phyloP scores from a whole-genome alignment of 192 early-diverging fungal genomes.

The Gamsiella multidivaricata region DNA sequence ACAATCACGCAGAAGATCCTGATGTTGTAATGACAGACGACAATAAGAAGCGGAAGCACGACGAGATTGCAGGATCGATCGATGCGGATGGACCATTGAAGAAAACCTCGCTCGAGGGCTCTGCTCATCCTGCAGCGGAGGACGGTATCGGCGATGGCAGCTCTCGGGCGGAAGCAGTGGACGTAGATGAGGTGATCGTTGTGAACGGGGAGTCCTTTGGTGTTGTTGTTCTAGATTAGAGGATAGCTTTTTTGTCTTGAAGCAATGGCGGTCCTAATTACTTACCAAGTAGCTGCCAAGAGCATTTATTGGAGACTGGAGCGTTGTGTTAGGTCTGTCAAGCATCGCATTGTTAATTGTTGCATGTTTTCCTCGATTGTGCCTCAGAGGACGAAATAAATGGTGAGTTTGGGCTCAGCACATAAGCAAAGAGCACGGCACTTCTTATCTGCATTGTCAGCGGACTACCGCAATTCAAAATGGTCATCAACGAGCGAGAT shows the following conservation, averaged over 20 bases:
- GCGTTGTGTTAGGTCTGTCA: too few species aligned
- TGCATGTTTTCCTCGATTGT: too few species aligned
- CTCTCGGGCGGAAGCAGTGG: conserved; percentile 24
- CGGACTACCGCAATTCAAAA: too few species aligned
- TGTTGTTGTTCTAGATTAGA: conserved; percentile 32
- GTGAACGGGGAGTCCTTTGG: conserved; percentile 26
- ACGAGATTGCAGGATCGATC: not conserved
- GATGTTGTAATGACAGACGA: conserved; percentile 29
- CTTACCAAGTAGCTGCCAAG: too few species aligned
- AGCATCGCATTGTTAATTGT: too few species aligned
- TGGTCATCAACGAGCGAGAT: too few species aligned
- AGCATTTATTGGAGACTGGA: too few species aligned
- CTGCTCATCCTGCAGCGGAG: conserved; percentile 14
- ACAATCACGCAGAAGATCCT: conserved; percentile 17
- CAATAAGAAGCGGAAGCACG: conserved; percentile 30
- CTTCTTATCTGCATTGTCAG: too few species aligned
- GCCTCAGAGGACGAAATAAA: too few species aligned
- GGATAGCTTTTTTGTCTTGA: not conserved
- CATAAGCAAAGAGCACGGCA: too few species aligned
- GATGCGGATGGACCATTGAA: conserved; percentile 17
- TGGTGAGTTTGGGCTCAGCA: too few species aligned
- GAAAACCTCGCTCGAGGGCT: conserved; percentile 9
- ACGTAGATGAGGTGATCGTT: conserved; percentile 25
- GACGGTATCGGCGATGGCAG: conserved; percentile 34
- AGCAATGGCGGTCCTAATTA: too few species aligned